Percentiles rank a stretch among this genome's conserved stretches.
phyloP scores from a whole-genome alignment of 2,329 filamentous ascomycete species.

The Zymoseptoria crescenta region DNA sequence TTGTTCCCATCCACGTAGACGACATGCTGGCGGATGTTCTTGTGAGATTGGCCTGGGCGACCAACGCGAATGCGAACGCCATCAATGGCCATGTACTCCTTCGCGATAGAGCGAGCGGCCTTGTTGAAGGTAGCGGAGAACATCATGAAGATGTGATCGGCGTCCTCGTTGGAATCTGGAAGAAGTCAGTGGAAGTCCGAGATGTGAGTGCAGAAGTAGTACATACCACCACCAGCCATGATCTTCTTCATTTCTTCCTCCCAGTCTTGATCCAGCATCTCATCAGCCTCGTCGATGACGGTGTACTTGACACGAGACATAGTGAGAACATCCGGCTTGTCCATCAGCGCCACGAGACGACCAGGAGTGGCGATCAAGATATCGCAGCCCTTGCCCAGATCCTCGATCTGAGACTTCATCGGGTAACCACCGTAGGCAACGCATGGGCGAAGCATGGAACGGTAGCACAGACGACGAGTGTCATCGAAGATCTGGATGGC shows the following conservation, averaged over 20 bases:
- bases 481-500: constrained; percentile 95
- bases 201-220: neutral
- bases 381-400: constrained; percentile 79
- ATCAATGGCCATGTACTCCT: constrained; percentile 63
- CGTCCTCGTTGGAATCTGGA: constrained; percentile 65
- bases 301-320: constrained; percentile 70
- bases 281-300: constrained; percentile 90
- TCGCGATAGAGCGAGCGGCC: constrained; percentile 65
- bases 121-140: constrained; percentile 95
- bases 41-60: constrained; percentile 67
- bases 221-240: constrained; percentile 70
- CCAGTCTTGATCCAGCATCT: constrained; percentile 77
- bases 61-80: constrained; percentile 79
- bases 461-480: constrained; percentile 83
- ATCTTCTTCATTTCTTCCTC: constrained; percentile 65
- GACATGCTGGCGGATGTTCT: constrained; percentile 73
- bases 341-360: constrained; percentile 76
- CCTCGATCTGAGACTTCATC: constrained; percentile 57
- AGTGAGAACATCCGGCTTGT: constrained; percentile 59
- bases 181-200: neutral
- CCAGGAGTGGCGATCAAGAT: constrained; percentile 83
- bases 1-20: constrained; percentile 55
- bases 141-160: constrained; percentile 63
- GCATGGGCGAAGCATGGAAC: constrained; percentile 86
- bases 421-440: constrained; percentile 83